Evolutionary conservation across 495 filamentous ascomycete species (phyloP), one percentile per base, ranked within the genome.

Genomic region (Trichoderma orchidacearum): DNA sequence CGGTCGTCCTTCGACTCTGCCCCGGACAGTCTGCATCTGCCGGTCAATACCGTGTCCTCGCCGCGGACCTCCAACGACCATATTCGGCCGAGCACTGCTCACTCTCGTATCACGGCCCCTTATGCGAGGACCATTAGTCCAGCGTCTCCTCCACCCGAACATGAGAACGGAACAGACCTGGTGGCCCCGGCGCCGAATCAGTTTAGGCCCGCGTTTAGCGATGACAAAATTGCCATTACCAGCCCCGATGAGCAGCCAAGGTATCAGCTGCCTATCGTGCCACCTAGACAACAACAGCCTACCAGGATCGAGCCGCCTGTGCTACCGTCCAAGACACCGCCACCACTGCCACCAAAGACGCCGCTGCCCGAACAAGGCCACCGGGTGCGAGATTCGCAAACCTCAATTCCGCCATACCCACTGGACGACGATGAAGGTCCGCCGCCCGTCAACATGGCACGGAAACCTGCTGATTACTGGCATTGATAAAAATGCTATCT

Each of bases 311-410:
- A 76, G 58, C 84, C 89, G 0, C 90, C 90, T 30, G 89, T 90
- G 0, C 63, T 92, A 18, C 90, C 90, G 8, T 87, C 90, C 12
- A 93, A 93, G 68, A 93, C 86, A 0, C 89, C 89, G 0, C 90
- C 90, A 31, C 90, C 90, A 0, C 63, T 92, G 23, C 90, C 90
- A 9, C 88, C 90, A 11, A 93, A 93, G 68, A 95, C 87, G 0
- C 89, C 89, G 1, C 80, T 93, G 12, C 80, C 76, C 1, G 84
- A 73, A 45, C 62, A 35, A 23, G 53, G 53, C 31, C 29, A 36
- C 13, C 53, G 53, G 12, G 15, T 31, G 0, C 23, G 41, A 27
- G 41, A 48, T 13, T 34, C 32, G 21, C 25, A 34, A 17, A 55
- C 23, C 35, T 45, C 54, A 9, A 67, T 64, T 36, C 69, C 69